Conservation (phyloP, 768 basidiomycete species). For the Floccularia luteovirens region DNA sequence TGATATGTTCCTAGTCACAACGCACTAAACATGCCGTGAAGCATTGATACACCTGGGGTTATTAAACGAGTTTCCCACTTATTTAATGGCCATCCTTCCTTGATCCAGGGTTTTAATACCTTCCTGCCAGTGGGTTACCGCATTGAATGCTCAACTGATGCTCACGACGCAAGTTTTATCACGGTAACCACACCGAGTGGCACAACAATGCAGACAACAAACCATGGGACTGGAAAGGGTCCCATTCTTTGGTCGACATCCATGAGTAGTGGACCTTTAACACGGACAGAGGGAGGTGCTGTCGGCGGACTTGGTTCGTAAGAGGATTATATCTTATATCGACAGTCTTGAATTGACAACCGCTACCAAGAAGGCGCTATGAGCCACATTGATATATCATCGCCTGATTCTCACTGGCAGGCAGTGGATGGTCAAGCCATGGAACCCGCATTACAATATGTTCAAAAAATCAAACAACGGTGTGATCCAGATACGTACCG, state of each 20-base stretch:
- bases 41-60: slow-evolving; percentile 96
- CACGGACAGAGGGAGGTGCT: slow-evolving; percentile 7
- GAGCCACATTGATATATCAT: slow-evolving; percentile 4
- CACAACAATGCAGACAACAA: slow-evolving; percentile 50
- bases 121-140: slow-evolving; percentile 93
- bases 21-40: slow-evolving; percentile 17
- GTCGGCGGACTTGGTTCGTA: not conserved
- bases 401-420: slow-evolving; percentile 26
- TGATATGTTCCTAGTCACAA: slow-evolving; percentile 1
- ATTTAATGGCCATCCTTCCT: slow-evolving; percentile 81
- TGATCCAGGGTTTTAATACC: slow-evolving; percentile 98
- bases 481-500: slow-evolving; percentile 87
- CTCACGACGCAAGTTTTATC: slow-evolving; percentile 57
- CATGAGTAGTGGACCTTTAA: slow-evolving; percentile 4
- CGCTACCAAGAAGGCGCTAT: not conserved
- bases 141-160: slow-evolving; percentile 71
- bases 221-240: slow-evolving; percentile 29
- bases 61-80: slow-evolving; percentile 92
- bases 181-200: slow-evolving; percentile 76
- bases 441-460: slow-evolving; percentile 85
- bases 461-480: slow-evolving; percentile 93
- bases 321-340: not conserved
- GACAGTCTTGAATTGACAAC: not conserved
- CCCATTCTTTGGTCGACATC: slow-evolving; percentile 30
- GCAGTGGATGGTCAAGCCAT: slow-evolving; percentile 39